These are phyloP conservation scores for Colletotrichum orbiculare DNA, from an alignment of 2,329 filamentous ascomycete species.

Conservation along the genomic window DNA sequence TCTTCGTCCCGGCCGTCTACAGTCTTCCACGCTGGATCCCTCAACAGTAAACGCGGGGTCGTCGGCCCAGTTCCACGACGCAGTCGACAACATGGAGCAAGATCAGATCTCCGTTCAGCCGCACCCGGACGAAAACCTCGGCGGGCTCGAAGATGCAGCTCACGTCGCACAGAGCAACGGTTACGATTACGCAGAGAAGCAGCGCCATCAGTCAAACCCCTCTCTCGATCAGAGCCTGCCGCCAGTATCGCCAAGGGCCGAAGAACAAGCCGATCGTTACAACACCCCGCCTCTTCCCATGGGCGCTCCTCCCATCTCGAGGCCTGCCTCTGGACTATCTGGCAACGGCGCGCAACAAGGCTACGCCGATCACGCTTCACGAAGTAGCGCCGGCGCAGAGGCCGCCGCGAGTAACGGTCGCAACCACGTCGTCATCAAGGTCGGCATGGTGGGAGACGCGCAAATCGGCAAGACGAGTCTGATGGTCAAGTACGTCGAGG, in stretches of 20 bases:
- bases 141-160: slow-evolving; percentile 60
- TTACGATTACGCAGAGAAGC: slow-evolving; percentile 45
- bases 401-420: slow-evolving; percentile 57
- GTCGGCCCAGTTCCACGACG: slow-evolving; percentile 64
- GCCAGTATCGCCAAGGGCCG: slow-evolving; percentile 51
- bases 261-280: slow-evolving; percentile 57
- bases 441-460: slow-evolving; percentile 98
- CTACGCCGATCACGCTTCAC: slow-evolving; percentile 57
- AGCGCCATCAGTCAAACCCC: slow-evolving; percentile 55
- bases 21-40: slow-evolving; percentile 61
- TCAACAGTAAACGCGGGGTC: slow-evolving; percentile 61
- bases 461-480: slow-evolving; percentile 99
- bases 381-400: slow-evolving; percentile 50
- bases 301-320: slow-evolving; percentile 57
- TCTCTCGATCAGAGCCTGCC: slow-evolving; percentile 62
- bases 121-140: slow-evolving; percentile 61
- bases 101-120: slow-evolving; percentile 51
- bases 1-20: slow-evolving; percentile 30
- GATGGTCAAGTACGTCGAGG: slow-evolving; percentile 99
- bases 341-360: slow-evolving; percentile 52
- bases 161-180: slow-evolving; percentile 51
- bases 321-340: slow-evolving; percentile 67
- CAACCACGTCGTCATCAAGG: slow-evolving; percentile 94
- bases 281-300: slow-evolving; percentile 57
- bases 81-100: slow-evolving; percentile 63